phyloP scores from a whole-genome alignment of 2,329 filamentous ascomycete species.

The Intubia oerlemansii region DNA sequence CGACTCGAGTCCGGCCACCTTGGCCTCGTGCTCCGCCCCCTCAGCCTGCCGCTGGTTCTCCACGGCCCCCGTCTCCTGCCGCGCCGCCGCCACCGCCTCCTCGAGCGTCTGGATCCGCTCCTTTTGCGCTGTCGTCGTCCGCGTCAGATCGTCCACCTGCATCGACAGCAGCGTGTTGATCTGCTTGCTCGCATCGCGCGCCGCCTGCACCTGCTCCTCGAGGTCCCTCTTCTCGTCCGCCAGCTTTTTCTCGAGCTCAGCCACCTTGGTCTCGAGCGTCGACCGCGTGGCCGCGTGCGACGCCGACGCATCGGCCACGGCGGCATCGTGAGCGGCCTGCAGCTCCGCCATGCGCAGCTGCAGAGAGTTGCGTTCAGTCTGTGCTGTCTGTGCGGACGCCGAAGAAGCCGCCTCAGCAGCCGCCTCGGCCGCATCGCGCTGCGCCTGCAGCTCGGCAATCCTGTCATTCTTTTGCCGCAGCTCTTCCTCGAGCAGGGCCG shows the following conservation, averaged over 20 bases:
- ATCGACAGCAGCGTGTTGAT: constrained; percentile 5
- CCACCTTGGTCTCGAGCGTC: background rate
- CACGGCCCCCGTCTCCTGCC: background rate
- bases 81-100: constrained; percentile 1
- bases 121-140: no score
- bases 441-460: no score
- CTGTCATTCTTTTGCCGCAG: no score
- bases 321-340: constrained; percentile 1
- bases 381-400: no score
- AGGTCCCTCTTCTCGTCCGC: constrained; percentile 2
- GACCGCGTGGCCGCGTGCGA: no score
- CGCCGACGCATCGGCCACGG: no score
- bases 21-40: constrained; percentile 1
- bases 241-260: constrained; percentile 1
- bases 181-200: constrained; percentile 4
- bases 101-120: constrained; percentile 2
- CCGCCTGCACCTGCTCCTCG: constrained; percentile 4
- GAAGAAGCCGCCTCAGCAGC: background rate
- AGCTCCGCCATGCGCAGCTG: constrained; percentile 2
- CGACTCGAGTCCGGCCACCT: no score
- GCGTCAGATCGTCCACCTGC: constrained; percentile 6
- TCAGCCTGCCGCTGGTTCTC: no score
- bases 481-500: no score
- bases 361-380: no score
- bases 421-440: background rate